These are phyloP conservation scores for Pyricularia sp. DNA, from an alignment of 2,329 filamentous ascomycete species.

Conservation along the genomic window DNA sequence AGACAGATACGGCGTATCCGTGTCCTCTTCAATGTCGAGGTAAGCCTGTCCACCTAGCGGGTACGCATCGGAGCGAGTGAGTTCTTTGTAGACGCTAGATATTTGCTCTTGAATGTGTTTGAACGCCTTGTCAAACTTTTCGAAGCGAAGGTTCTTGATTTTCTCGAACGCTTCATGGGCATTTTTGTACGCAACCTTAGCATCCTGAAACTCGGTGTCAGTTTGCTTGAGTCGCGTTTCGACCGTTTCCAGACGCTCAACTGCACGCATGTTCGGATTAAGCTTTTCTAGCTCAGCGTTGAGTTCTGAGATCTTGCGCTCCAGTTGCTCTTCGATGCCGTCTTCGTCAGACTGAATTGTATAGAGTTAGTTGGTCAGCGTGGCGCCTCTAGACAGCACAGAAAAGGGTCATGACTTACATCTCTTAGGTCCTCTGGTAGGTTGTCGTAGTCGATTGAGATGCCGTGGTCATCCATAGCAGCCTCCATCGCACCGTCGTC, in stretches of 20 bases:
- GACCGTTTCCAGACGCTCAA: constrained; percentile 81
- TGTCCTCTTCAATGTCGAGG: constrained; percentile 86
- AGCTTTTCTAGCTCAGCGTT: constrained; percentile 81
- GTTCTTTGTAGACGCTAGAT: constrained; percentile 84
- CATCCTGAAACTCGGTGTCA: constrained; percentile 82
- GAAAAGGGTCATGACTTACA: constrained; percentile 35
- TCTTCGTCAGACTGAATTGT: constrained; percentile 58
- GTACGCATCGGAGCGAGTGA: constrained; percentile 84
- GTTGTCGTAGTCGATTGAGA: constrained; percentile 75
- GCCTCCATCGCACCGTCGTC: constrained; percentile 51
- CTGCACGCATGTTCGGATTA: constrained; percentile 92
- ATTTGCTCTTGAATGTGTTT: constrained; percentile 93
- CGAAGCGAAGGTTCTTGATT: constrained; percentile 72
- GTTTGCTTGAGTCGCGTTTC: constrained; percentile 74
- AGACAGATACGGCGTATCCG: constrained; percentile 89
- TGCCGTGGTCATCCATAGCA: constrained; percentile 79
- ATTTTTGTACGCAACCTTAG: constrained; percentile 59
- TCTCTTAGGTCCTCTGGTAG: constrained; percentile 76
- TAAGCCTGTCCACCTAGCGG: constrained; percentile 85
- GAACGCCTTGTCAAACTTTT: constrained; percentile 94
- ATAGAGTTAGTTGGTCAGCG: constrained; percentile 16
- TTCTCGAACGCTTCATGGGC: constrained; percentile 51
- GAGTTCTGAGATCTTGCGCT: constrained; percentile 67
- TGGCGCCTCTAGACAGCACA: background rate
- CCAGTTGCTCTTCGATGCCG: constrained; percentile 63